Evolutionary conservation across 2,329 filamentous ascomycete species (phyloP), one percentile per base, ranked within the genome.

Genomic region (Aspergillus felis): DNA sequence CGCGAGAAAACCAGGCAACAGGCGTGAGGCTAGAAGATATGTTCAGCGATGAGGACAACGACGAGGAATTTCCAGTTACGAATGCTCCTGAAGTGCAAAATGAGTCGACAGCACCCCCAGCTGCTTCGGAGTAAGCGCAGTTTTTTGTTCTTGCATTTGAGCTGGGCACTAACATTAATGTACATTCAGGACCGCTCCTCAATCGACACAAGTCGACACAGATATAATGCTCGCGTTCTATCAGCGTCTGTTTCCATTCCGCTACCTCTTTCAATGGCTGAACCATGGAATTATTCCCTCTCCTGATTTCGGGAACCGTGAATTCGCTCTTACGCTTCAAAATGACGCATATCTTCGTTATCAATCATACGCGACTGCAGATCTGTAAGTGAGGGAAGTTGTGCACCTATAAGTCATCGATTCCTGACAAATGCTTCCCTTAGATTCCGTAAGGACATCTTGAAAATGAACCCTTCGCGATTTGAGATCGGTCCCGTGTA

Each of bases 401-500:
- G n/a, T 24, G 20, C 50, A 28, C 32, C 3, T 42, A 17, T 44
- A 25, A 20, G 29, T 20, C 20, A 25, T 12, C 9, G 27, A 27
- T 51, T 38, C 14, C 10, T 17, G n/a, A 42, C 57, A 56, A 24
- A 57, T 35, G 8, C 55, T 10, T 48, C 81, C 3, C 24, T 3
- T 47, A 91, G 88, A 1, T 84, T 99, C 46, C 91, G 92, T 38
- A 97, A 96, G 75, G 92, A 97, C 66, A 91, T 97, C 55, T 81
- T 99, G 4, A 86, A 87, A 48, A 84, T 93, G 64, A 91, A 95
- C 69, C 94, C 94, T 3, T 90, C 90, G 1, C 91, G 94, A 75
- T 97, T 99, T 79, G 94, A 99, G 80, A 97, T 99, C 67, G 94
- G 94, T 0, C 94, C 94, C n/a, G 89, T 97, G 51, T 99, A 99